Evolutionary conservation across 2,329 filamentous ascomycete genomes (phyloP), one percentile per base, ranked within the genome.

Genomic region (Aspergillus sp.): DNA sequence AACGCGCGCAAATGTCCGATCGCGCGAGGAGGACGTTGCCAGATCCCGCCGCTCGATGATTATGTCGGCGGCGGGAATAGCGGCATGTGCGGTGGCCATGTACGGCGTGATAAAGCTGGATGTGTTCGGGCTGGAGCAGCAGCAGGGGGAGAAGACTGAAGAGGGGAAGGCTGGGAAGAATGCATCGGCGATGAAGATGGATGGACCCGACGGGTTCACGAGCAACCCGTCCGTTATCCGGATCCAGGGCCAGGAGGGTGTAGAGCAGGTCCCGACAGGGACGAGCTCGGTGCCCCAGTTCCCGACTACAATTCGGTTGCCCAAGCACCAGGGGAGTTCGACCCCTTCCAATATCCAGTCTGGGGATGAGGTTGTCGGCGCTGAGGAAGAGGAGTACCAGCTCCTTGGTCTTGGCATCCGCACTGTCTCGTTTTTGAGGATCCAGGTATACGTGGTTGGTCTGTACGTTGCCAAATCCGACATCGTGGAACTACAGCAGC

Each of bases 381-480:
- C 51, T 8, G 77, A 49, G 59, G 61, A 84, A 74, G 67, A 89
- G 43, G 82, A 96, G 67, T 98, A 97, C 73, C 93, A 91, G 21
- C 82, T 98, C 0, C 84, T 98, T 6, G 95, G 95, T 0, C 78
- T 97, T 5, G 95, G 95, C 17, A 88, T 96, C 62, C 86, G 95
- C 55, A 92, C 89, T 1, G 95, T 99, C 33, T 96, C 90, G 23
- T 96, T 98, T 74, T 78, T 98, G 45, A 80, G 85, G 49, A 91
- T 99, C 45, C 88, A 96, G 73, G 95, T 99, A 53, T 99, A 99
- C 77, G 90, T 98, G 17, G 90, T 96, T 0, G 95, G 93, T 15
- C 86, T 96, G 67, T 99, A 99, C 77, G 83, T 98, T 24, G 90
- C 92, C 24, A 93, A 89, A 0, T 80, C 87, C 39, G 92, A 96